Percentiles rank a stretch among this genome's conserved stretches.
Evolutionary conservation across 225 moss, liverwort and hornwort genomes (phyloP).

Genomic region (Straminergon stramineum): DNA sequence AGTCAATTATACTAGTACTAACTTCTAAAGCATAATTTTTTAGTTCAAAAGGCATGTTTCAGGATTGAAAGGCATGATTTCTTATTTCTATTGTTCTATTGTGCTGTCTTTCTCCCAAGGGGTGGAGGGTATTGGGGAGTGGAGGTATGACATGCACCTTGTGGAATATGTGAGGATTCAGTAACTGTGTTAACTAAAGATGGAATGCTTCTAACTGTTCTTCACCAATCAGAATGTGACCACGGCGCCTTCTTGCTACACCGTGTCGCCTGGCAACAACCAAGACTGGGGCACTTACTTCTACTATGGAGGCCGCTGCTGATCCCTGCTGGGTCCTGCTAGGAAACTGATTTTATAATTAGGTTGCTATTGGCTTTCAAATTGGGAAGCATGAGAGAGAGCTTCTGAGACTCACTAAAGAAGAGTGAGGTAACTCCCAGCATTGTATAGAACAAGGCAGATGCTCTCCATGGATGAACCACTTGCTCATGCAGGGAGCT

Average conservation of each 20-base stretch:
- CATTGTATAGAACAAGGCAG: background rate
- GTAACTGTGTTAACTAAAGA: background rate
- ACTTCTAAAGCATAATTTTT: background rate
- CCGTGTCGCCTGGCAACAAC: conserved; percentile 16
- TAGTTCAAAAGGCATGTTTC: background rate
- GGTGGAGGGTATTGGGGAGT: background rate
- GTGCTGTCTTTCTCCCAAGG: background rate
- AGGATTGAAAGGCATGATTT: background rate
- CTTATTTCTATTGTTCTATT: background rate
- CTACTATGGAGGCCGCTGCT: conserved; percentile 39
- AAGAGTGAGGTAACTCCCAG: background rate
- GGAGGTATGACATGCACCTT: background rate
- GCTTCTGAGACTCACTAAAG: background rate
- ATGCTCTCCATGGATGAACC: background rate
- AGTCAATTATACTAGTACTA: background rate
- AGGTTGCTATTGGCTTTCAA: background rate
- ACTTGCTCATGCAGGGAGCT: conserved; percentile 9
- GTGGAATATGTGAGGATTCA: background rate
- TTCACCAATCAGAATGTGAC: conserved; percentile 12
- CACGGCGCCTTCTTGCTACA: conserved; percentile 28
- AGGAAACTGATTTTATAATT: background rate
- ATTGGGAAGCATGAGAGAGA: background rate
- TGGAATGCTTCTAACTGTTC: background rate
- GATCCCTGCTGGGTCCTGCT: background rate
- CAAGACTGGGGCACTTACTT: conserved; percentile 29